phyloP scores from a whole-genome alignment of 1,284 basidiomycete species.

The Singerocomus inundabilis region DNA sequence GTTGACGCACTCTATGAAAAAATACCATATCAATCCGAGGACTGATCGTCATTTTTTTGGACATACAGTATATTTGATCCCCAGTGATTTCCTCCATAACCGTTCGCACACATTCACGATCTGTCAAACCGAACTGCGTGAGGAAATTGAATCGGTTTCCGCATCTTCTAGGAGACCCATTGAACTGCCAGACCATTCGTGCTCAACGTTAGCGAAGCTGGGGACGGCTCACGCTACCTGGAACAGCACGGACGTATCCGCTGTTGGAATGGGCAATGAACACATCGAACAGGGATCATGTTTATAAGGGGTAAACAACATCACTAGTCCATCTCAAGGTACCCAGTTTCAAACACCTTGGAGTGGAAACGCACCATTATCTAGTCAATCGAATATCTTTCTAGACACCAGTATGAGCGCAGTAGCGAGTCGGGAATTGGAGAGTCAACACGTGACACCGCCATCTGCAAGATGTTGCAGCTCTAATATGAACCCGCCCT shows the following conservation, averaged over 20 bases:
- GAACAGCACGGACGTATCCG: slow-evolving; percentile 38
- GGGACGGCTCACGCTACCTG: slow-evolving; percentile 5
- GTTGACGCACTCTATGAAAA: neutral
- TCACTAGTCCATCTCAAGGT: slow-evolving; percentile 53
- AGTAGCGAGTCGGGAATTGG: neutral
- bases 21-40: slow-evolving; percentile 65
- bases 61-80: slow-evolving; percentile 50
- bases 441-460: slow-evolving; percentile 2
- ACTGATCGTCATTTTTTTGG: slow-evolving; percentile 64
- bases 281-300: neutral
- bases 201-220: neutral
- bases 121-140: slow-evolving; percentile 38
- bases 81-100: slow-evolving; percentile 60
- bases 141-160: slow-evolving; percentile 45
- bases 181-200: too few relatives aligned
- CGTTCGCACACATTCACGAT: slow-evolving; percentile 19
- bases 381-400: slow-evolving; percentile 64
- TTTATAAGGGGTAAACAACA: slow-evolving; percentile 39
- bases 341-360: slow-evolving; percentile 67
- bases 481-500: neutral
- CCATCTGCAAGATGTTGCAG: neutral
- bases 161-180: slow-evolving; percentile 31
- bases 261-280: slow-evolving; percentile 44
- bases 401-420: slow-evolving; percentile 53
- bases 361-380: slow-evolving; percentile 66